These are phyloP conservation scores for Candida labiduridarum DNA, from an alignment of 1,139 yeast genomes.

Conservation along the genomic window DNA sequence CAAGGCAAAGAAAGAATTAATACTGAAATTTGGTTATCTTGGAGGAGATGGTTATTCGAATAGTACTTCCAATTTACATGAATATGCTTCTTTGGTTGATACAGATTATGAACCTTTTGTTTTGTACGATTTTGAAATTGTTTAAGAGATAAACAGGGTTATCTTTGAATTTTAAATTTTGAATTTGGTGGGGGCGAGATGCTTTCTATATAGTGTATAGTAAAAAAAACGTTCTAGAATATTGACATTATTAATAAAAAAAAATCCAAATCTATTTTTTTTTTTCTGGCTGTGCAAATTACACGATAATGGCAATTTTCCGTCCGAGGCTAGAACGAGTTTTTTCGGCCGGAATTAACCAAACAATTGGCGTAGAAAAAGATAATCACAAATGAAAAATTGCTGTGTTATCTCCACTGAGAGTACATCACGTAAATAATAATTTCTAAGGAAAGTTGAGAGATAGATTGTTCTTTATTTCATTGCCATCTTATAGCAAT, in stretches of 20 bases:
- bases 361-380: neutral
- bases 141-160: conserved; percentile 19
- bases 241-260: neutral
- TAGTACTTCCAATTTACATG: conserved; percentile 65
- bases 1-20: conserved; percentile 67
- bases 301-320: neutral
- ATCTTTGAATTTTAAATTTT: neutral
- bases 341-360: neutral
- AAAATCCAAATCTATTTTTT: neutral
- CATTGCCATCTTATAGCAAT: too few relatives aligned
- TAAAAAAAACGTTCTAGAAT: neutral
- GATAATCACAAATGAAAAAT: neutral
- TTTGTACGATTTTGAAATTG: conserved; percentile 57
- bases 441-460: too few relatives aligned
- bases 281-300: neutral
- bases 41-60: conserved; percentile 88
- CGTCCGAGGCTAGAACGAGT: neutral
- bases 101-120: conserved; percentile 97
- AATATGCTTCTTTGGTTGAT: conserved; percentile 89
- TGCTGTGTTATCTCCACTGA: neutral
- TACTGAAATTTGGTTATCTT: conserved; percentile 78
- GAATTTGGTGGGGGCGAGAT: neutral
- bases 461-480: too few relatives aligned
- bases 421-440: neutral
- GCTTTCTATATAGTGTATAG: neutral